These are phyloP conservation scores for Sicyos edulis DNA, from an alignment of 306 rosid species.

Conservation along the genomic window DNA sequence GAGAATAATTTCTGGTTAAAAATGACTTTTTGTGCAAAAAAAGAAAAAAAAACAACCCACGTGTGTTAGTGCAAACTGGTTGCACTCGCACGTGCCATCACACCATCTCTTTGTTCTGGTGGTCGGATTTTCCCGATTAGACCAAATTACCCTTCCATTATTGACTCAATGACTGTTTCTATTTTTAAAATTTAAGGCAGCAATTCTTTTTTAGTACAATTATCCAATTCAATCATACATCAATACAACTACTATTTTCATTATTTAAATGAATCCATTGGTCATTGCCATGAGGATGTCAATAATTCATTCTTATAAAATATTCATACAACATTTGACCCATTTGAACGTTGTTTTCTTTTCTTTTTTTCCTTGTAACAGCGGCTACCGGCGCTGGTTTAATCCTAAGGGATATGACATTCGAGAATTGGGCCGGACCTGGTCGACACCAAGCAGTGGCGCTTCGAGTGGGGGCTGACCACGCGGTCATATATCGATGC, in stretches of 20 bases:
- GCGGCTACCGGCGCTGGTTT: conserved; percentile 87
- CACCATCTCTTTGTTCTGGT: neutral
- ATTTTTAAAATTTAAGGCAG: neutral
- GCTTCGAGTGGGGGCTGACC: conserved; percentile 81
- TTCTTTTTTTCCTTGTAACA: conserved; percentile 20
- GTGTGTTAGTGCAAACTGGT: neutral
- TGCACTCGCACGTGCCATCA: conserved; percentile 9
- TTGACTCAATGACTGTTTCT: neutral
- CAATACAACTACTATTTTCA: neutral
- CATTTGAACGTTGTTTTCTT: too few species aligned
- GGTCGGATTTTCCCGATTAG: neutral
- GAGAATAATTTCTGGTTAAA: neutral
- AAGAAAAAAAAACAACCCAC: neutral
- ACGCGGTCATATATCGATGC: too few species aligned
- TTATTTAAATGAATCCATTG: neutral
- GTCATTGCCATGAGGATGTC: neutral
- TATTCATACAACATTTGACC: neutral
- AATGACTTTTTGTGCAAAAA: neutral
- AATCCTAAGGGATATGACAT: conserved; percentile 76
- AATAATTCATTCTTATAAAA: neutral
- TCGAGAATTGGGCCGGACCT: conserved; percentile 84
- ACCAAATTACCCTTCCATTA: conserved; percentile 13
- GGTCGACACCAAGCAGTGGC: conserved; percentile 85
- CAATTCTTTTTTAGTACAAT: neutral
- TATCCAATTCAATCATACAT: neutral